Percentiles rank a stretch among this genome's conserved stretches.
phyloP scores from a whole-genome alignment of 2,329 filamentous ascomycete species.

The Xylaria sp. region DNA sequence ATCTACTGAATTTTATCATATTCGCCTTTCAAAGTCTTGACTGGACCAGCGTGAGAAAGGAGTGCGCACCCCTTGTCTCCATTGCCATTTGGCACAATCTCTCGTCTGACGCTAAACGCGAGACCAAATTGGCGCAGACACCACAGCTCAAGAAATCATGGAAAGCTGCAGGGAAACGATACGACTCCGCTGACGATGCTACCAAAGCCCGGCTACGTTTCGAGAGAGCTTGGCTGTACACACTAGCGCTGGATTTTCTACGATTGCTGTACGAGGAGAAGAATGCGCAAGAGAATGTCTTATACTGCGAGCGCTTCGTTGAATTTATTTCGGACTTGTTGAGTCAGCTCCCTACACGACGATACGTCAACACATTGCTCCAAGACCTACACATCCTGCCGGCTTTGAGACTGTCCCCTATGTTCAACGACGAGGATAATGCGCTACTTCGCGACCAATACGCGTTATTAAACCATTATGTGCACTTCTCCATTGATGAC shows the following conservation, averaged over 20 bases:
- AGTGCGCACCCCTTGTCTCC: slow-evolving; percentile 93
- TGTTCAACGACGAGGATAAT: slow-evolving; percentile 80
- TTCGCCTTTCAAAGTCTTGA: slow-evolving; percentile 94
- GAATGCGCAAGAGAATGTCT: slow-evolving; percentile 69
- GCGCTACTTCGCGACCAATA: slow-evolving; percentile 83
- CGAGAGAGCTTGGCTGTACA: slow-evolving; percentile 93
- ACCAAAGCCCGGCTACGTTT: slow-evolving; percentile 85
- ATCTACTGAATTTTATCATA: slow-evolving; percentile 90
- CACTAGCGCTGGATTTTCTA: slow-evolving; percentile 84
- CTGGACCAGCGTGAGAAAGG: slow-evolving; percentile 87
- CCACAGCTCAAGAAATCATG: slow-evolving; percentile 87
- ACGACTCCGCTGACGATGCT: slow-evolving; percentile 83
- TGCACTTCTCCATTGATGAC: slow-evolving; percentile 89
- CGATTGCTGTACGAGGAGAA: slow-evolving; percentile 73
- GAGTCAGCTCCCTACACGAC: slow-evolving; percentile 91
- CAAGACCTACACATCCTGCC: slow-evolving; percentile 87
- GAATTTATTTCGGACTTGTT: slow-evolving; percentile 91
- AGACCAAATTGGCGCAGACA: slow-evolving; percentile 76
- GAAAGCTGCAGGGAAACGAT: slow-evolving; percentile 87
- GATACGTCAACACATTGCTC: slow-evolving; percentile 90
- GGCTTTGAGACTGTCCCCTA: slow-evolving; percentile 79
- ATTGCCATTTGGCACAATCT: slow-evolving; percentile 97
- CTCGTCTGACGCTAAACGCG: slow-evolving; percentile 78
- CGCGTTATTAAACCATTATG: slow-evolving; percentile 85
- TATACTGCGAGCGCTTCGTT: slow-evolving; percentile 92